These are phyloP conservation scores for Lentinus brumalis DNA, from an alignment of 768 basidiomycete genomes.

Conservation along the genomic window DNA sequence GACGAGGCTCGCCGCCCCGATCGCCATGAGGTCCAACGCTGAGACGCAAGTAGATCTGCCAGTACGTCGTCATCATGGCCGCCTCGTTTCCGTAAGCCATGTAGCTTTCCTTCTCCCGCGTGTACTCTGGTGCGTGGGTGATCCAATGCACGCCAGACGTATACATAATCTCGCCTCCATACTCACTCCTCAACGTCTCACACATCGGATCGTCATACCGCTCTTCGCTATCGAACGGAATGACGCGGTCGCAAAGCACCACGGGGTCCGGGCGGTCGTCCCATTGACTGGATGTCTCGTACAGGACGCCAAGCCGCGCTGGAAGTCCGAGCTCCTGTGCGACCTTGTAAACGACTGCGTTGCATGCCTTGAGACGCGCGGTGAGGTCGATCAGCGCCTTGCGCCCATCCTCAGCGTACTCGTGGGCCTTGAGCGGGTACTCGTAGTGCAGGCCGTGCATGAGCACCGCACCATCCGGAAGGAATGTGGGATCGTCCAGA, in stretches of 20 bases:
- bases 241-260: background rate
- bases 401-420: background rate
- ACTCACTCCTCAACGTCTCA: background rate
- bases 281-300: too few relatives aligned
- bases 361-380: constrained; percentile 11
- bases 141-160: constrained; percentile 4
- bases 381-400: background rate
- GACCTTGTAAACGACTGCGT: constrained; percentile 8
- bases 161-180: background rate
- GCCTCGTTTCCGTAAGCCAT: constrained; percentile 11
- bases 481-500: constrained; percentile 33
- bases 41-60: constrained; percentile 6
- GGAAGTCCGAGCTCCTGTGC: constrained; percentile 3
- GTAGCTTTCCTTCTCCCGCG: constrained; percentile 3
- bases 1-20: background rate
- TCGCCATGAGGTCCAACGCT: background rate
- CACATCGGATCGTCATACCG: background rate
- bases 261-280: background rate
- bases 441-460: constrained; percentile 40
- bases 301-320: constrained; percentile 2
- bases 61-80: background rate
- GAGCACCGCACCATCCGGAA: constrained; percentile 39
- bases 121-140: background rate
- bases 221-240: background rate
- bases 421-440: constrained; percentile 18